phyloP scores from a whole-genome alignment of 805 yeast genomes.

The Priceomyces medius region DNA sequence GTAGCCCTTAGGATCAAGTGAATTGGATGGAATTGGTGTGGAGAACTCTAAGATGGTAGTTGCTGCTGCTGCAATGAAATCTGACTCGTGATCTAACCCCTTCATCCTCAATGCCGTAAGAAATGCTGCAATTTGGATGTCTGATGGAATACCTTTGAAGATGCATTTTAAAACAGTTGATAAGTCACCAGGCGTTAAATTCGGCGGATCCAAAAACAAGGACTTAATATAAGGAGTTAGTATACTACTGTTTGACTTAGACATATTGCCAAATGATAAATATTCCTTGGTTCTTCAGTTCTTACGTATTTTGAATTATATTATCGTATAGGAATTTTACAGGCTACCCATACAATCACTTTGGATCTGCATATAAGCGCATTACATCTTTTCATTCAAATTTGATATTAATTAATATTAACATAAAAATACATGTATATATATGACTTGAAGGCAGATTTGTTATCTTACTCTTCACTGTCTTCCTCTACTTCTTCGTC shows the following conservation, averaged over 20 bases:
- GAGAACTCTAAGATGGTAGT: conserved; percentile 67
- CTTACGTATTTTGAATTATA: not conserved
- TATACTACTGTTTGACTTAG: conserved; percentile 21
- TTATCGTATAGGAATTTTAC: not conserved
- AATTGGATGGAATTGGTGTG: conserved; percentile 45
- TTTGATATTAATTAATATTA: no score
- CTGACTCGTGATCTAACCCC: conserved; percentile 79
- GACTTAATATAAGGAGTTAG: conserved; percentile 64
- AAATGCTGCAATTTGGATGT: conserved; percentile 75
- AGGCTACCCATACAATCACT: not conserved
- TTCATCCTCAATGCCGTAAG: conserved; percentile 71
- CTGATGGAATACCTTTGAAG: conserved; percentile 59
- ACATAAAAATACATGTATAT: not conserved
- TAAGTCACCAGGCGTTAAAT: conserved; percentile 63
- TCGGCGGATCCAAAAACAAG: conserved; percentile 58
- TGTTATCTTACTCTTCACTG: conserved; percentile 4
- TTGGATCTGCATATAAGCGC: not conserved
- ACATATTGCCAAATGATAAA: conserved; percentile 1
- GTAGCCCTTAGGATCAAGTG: conserved; percentile 51
- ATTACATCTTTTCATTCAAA: no score
- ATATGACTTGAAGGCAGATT: not conserved
- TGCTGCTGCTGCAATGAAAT: conserved; percentile 84
- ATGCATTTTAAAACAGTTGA: conserved; percentile 60
- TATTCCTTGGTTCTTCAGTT: not conserved
- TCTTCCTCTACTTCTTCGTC: conserved; percentile 6